Conservation (phyloP, 2,329 filamentous ascomycete species). For the Colletotrichum sp. region DNA sequence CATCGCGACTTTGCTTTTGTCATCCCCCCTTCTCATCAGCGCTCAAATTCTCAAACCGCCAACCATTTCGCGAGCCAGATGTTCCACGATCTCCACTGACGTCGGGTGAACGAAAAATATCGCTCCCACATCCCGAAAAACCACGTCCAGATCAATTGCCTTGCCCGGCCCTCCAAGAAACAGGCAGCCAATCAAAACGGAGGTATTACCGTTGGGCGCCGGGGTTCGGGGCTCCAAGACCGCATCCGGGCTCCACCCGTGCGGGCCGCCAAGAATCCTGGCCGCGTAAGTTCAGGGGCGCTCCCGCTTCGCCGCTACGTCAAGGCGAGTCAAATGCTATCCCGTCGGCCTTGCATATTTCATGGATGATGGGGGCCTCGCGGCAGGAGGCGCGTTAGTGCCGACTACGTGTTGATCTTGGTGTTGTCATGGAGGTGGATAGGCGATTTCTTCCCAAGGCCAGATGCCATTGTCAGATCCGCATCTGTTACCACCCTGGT, state of each 20-base stretch:
- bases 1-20: background rate
- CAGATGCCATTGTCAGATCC: background rate
- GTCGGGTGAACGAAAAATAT: background rate
- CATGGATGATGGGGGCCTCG: background rate
- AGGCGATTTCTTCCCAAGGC: background rate
- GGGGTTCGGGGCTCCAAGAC: background rate
- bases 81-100: constrained; percentile 2
- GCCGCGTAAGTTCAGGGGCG: constrained; percentile 15
- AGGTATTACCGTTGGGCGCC: background rate
- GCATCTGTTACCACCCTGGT: background rate
- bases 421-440: background rate
- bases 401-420: background rate
- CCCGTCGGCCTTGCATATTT: background rate
- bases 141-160: background rate
- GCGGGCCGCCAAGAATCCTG: constrained; percentile 14
- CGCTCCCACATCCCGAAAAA: constrained; percentile 12
- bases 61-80: background rate
- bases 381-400: background rate
- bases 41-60: background rate
- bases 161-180: background rate
- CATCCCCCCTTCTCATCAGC: background rate
- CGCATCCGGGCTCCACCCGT: background rate
- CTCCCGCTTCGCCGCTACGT: background rate
- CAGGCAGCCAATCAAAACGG: background rate
- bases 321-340: background rate